Evolutionary conservation across 2,329 filamentous ascomycete species (phyloP).

Genomic region (Aspergillus niger): DNA sequence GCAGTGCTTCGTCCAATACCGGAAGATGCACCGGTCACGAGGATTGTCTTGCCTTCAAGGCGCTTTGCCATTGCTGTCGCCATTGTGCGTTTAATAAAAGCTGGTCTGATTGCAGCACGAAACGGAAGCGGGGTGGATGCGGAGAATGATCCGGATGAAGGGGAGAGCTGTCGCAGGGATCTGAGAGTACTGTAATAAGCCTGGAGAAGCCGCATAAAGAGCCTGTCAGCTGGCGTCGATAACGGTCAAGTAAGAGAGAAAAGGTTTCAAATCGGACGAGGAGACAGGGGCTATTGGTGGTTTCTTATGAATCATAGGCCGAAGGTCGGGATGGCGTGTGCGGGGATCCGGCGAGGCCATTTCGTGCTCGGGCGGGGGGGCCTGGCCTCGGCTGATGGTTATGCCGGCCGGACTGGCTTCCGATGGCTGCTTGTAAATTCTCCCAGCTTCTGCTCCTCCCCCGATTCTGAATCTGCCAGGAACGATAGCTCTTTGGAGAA

Average conservation of each 20-base stretch:
- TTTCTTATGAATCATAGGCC: constrained; percentile 10
- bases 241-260: background rate
- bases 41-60: constrained; percentile 87
- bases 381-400: constrained; percentile 21
- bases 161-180: constrained; percentile 24
- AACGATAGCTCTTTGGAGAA: too few relatives aligned
- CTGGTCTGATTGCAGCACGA: constrained; percentile 21
- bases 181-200: constrained; percentile 26
- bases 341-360: constrained; percentile 20
- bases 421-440: constrained; percentile 5
- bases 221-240: background rate
- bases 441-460: background rate
- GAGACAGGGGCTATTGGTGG: background rate
- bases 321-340: constrained; percentile 20
- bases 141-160: constrained; percentile 15
- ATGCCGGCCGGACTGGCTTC: constrained; percentile 23
- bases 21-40: constrained; percentile 89
- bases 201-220: constrained; percentile 33
- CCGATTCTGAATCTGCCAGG: too few relatives aligned
- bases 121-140: constrained; percentile 25
- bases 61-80: constrained; percentile 73
- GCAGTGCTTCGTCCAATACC: constrained; percentile 78
- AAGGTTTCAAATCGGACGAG: background rate
- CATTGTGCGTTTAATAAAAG: constrained; percentile 53
- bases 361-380: constrained; percentile 17